Evolutionary conservation across 176 grass and related monocot species (phyloP).

Genomic region (Avena eriantha): DNA sequence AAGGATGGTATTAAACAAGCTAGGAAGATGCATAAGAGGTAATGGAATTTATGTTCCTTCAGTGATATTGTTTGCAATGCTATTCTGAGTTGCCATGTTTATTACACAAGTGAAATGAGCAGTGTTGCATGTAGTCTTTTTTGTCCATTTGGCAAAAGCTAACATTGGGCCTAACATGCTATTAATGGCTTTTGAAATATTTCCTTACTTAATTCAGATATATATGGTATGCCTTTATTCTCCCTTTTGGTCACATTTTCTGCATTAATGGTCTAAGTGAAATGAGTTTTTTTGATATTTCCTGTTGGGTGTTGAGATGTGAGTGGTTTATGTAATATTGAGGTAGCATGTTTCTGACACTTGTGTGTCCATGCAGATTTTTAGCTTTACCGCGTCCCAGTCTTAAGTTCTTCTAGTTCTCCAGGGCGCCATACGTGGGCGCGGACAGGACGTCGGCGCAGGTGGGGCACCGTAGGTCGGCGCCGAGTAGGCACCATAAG

Average conservation of each 20-base stretch:
- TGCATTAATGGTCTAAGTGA: conserved; percentile 19
- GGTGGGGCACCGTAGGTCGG: too few species aligned
- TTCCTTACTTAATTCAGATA: neutral
- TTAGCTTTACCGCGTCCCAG: conserved; percentile 64
- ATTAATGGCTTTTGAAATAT: neutral
- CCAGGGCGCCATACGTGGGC: neutral
- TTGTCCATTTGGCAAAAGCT: neutral
- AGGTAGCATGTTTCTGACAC: conserved; percentile 26
- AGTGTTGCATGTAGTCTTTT: neutral
- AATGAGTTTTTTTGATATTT: neutral
- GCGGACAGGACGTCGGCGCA: too few species aligned
- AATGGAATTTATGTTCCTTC: conserved; percentile 1
- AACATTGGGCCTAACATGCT: neutral
- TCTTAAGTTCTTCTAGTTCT: conserved; percentile 66
- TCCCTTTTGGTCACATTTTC: neutral
- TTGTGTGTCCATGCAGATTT: conserved; percentile 43
- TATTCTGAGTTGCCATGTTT: neutral
- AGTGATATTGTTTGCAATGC: conserved; percentile 6
- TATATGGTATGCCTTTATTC: neutral
- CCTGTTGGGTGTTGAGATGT: neutral
- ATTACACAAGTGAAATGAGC: neutral
- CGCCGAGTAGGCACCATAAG: too few species aligned
- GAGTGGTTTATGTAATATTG: neutral
- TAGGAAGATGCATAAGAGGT: conserved; percentile 82
- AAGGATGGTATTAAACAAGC: conserved; percentile 69